phyloP scores from a whole-genome alignment of 805 yeast genomes.

The Nakazawaea sp. region DNA sequence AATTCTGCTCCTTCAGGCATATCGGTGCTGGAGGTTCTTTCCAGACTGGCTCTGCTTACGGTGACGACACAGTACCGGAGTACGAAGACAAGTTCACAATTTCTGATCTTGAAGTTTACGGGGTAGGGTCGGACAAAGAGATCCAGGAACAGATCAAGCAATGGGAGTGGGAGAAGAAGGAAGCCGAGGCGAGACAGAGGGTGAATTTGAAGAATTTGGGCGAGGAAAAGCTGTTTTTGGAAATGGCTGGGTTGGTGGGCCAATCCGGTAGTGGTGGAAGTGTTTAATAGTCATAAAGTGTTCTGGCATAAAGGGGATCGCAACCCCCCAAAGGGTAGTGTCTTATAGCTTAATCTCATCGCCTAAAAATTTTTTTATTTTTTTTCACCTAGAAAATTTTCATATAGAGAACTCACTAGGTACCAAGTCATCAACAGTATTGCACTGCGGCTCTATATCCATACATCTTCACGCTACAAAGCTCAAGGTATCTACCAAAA shows the following conservation, averaged over 20 bases:
- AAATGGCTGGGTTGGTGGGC: constrained; percentile 68
- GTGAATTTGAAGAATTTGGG: constrained; percentile 61
- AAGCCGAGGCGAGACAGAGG: constrained; percentile 70
- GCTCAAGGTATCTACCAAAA: too few relatives aligned
- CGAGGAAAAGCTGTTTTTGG: constrained; percentile 81
- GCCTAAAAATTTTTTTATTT: constrained; percentile 1
- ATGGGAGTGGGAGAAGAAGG: constrained; percentile 91
- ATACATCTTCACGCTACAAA: too few relatives aligned
- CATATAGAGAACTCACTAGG: too few relatives aligned
- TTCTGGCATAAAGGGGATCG: too few relatives aligned
- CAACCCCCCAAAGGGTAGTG: too few relatives aligned
- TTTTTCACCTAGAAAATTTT: constrained; percentile 6
- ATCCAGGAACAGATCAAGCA: constrained; percentile 65
- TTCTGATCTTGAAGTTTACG: constrained; percentile 85
- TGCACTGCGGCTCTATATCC: too few relatives aligned
- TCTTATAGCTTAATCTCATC: too few relatives aligned
- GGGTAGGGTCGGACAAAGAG: constrained; percentile 77
- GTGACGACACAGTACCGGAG: constrained; percentile 19
- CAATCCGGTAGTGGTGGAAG: constrained; percentile 41
- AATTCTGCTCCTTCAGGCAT: constrained; percentile 75
- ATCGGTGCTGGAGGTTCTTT: constrained; percentile 49
- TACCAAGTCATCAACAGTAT: too few relatives aligned
- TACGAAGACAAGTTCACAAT: constrained; percentile 69
- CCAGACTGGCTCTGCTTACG: constrained; percentile 26
- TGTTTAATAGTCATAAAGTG: too few relatives aligned